These are phyloP conservation scores for Somion occarium DNA, from an alignment of 1,284 basidiomycete genomes.

Conservation along the genomic window DNA sequence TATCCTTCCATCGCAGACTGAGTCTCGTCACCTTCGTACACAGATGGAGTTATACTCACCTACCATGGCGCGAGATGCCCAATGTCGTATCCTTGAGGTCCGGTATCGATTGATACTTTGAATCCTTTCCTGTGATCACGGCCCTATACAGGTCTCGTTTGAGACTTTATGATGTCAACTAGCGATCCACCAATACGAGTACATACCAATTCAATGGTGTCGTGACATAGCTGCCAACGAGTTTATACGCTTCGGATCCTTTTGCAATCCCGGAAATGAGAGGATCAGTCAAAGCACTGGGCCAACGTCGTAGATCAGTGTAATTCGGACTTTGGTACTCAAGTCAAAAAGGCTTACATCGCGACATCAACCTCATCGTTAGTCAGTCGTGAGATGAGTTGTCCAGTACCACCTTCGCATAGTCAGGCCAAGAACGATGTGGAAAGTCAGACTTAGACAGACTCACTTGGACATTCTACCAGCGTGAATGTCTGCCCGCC, in stretches of 20 bases:
- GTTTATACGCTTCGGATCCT: conserved; percentile 82
- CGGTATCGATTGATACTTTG: conserved; percentile 65
- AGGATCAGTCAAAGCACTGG: conserved; percentile 88
- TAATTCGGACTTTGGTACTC: no score
- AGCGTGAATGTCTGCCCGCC: conserved; percentile 70
- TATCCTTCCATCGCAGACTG: conserved; percentile 21
- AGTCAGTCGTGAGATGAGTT: conserved; percentile 79
- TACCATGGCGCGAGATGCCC: conserved; percentile 89
- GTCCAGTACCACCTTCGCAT: conserved; percentile 81
- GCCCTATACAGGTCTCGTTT: conserved; percentile 58
- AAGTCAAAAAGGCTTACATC: conserved; percentile 46
- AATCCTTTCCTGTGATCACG: conserved; percentile 82
- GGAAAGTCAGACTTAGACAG: conserved; percentile 78
- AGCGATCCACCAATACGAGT: background rate
- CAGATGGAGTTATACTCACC: conserved; percentile 33
- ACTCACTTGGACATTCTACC: conserved; percentile 84
- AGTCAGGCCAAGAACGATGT: conserved; percentile 78
- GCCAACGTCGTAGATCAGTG: no score
- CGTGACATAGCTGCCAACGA: conserved; percentile 90
- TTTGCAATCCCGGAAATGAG: conserved; percentile 92
- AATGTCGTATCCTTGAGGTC: conserved; percentile 81
- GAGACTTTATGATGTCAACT: background rate
- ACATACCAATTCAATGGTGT: conserved; percentile 82
- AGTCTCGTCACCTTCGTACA: background rate
- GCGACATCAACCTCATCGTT: conserved; percentile 88